Evolutionary conservation across 2,329 filamentous ascomycete genomes (phyloP).

Genomic region (Fusarium compactum): DNA sequence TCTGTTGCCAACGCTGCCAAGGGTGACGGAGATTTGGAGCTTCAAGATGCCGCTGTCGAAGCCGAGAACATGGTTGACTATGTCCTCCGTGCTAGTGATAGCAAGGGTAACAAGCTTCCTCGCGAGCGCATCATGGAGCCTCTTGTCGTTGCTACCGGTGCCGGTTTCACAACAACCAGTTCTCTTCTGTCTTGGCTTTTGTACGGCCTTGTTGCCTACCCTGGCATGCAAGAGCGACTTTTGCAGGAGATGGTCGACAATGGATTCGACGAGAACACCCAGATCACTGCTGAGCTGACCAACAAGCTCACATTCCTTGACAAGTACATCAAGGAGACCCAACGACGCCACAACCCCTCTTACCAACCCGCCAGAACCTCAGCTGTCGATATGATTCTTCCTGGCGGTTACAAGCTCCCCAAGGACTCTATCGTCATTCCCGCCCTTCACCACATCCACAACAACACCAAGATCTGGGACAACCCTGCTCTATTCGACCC

Average conservation of each 20-base stretch:
- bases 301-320: constrained; percentile 65
- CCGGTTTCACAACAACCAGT: constrained; percentile 71
- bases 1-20: constrained; percentile 54
- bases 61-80: constrained; percentile 64
- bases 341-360: constrained; percentile 69
- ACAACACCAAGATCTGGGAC: constrained; percentile 68
- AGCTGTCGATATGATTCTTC: constrained; percentile 66
- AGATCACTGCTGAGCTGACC: constrained; percentile 61
- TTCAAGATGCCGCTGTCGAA: constrained; percentile 63
- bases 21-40: constrained; percentile 54
- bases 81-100: constrained; percentile 64
- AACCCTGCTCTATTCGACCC: constrained; percentile 69
- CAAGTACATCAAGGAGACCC: constrained; percentile 71
- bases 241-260: constrained; percentile 69
- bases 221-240: constrained; percentile 66
- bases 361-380: constrained; percentile 71
- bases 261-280: constrained; percentile 57
- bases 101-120: constrained; percentile 66
- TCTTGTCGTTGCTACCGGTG: constrained; percentile 65
- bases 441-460: constrained; percentile 63
- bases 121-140: constrained; percentile 46
- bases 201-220: constrained; percentile 65
- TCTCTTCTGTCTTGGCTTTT: constrained; percentile 70
- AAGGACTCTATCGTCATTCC: constrained; percentile 65
- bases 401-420: constrained; percentile 69